Evolutionary conservation across 352 stramenopile genomes (phyloP).

Genomic region (Globisporangium camurandrum): DNA sequence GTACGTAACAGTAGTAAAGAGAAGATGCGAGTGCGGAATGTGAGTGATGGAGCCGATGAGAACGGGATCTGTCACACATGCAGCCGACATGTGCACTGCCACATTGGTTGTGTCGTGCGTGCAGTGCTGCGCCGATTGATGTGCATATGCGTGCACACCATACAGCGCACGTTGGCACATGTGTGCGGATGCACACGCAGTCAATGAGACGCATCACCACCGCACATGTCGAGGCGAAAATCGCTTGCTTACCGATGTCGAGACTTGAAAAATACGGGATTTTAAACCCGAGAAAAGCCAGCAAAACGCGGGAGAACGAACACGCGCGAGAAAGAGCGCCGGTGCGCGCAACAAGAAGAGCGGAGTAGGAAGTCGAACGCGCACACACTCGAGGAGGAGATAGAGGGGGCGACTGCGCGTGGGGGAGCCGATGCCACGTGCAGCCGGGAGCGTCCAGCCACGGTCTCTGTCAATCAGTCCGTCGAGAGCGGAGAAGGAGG

Average conservation of each 20-base stretch:
- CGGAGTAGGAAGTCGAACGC: no score
- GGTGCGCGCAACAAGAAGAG: not conserved
- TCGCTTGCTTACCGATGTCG: not conserved
- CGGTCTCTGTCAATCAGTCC: no score
- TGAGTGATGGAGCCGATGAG: not conserved
- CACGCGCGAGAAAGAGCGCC: not conserved
- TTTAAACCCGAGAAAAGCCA: not conserved
- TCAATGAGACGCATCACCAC: not conserved
- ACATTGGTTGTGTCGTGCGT: not conserved
- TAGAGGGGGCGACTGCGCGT: no score
- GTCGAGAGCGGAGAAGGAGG: no score
- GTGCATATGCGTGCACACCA: slow-evolving; percentile 5
- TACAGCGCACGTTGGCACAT: not conserved
- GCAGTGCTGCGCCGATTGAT: slow-evolving; percentile 3
- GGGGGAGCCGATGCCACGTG: no score
- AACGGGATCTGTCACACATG: not conserved
- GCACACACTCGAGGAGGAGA: no score
- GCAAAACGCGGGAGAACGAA: no score
- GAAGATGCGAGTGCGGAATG: not conserved
- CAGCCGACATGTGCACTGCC: not conserved
- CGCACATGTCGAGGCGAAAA: not conserved
- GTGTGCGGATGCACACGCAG: not conserved
- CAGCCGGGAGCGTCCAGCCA: no score
- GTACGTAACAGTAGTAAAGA: not conserved
- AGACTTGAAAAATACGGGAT: slow-evolving; percentile 2